phyloP scores from a whole-genome alignment of 2,329 filamentous ascomycete genomes.

The Chaetomium sp. region DNA sequence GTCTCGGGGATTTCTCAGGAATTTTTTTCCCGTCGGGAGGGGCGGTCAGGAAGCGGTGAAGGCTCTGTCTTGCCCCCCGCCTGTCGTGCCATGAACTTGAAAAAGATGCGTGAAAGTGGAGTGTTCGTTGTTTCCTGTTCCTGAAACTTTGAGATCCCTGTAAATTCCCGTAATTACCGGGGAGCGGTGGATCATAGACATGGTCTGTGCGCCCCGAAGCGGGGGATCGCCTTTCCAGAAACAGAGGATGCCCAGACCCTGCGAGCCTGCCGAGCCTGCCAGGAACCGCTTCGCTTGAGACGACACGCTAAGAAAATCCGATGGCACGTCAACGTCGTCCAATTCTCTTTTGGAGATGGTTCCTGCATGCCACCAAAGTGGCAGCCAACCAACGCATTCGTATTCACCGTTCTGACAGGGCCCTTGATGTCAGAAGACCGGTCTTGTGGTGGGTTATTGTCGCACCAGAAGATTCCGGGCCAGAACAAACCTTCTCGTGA shows the following conservation, averaged over 20 bases:
- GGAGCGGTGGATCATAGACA: background rate
- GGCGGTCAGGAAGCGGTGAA: conserved; percentile 10
- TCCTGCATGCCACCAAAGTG: conserved; percentile 24
- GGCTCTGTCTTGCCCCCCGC: background rate
- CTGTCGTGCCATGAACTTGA: background rate
- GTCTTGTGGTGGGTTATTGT: background rate
- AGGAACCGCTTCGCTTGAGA: conserved; percentile 11
- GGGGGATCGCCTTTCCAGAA: conserved; percentile 23
- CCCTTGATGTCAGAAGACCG: background rate
- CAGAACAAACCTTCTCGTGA: background rate
- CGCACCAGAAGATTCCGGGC: background rate
- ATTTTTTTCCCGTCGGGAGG: background rate
- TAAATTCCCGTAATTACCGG: conserved; percentile 18
- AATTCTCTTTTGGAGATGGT: conserved; percentile 4
- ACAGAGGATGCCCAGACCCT: conserved; percentile 4
- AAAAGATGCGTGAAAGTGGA: background rate
- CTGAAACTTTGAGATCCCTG: conserved; percentile 27
- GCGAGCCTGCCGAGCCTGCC: background rate
- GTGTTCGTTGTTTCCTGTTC: conserved; percentile 24
- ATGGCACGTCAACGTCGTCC: conserved; percentile 10
- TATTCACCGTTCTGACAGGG: conserved; percentile 10
- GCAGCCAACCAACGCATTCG: conserved; percentile 21
- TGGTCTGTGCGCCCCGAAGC: conserved; percentile 8
- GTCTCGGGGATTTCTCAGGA: background rate
- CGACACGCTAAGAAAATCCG: conserved; percentile 9